phyloP scores from a whole-genome alignment of 768 basidiomycete genomes.

The Auricularia auricula-judae region DNA sequence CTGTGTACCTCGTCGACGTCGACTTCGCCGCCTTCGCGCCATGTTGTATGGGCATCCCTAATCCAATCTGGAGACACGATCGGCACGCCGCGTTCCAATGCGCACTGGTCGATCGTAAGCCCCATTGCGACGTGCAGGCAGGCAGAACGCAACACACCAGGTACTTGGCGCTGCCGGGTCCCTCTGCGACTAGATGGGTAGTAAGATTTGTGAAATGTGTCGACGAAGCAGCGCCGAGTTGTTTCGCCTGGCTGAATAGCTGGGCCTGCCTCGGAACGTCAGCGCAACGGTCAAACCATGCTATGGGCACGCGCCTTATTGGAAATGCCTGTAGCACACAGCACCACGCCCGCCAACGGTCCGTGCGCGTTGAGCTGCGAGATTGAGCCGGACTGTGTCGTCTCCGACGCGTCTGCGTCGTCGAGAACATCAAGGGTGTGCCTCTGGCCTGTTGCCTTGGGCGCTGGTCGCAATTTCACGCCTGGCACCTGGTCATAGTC shows the following conservation, averaged over 20 bases:
- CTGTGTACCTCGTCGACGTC: conserved; percentile 44
- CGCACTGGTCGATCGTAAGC: conserved; percentile 43
- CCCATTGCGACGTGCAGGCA: not conserved
- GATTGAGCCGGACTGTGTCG: conserved; percentile 24
- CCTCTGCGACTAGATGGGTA: conserved; percentile 79
- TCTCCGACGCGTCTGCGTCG: not conserved
- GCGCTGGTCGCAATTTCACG: conserved; percentile 67
- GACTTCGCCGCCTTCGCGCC: conserved; percentile 75
- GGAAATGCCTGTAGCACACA: conserved; percentile 68
- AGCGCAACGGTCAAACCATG: not conserved
- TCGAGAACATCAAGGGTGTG: not conserved
- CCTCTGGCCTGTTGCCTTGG: conserved; percentile 19
- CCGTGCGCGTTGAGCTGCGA: conserved; percentile 12
- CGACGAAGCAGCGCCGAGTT: conserved; percentile 65
- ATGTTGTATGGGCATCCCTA: conserved; percentile 52
- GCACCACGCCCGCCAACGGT: conserved; percentile 50
- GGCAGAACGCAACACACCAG: conserved; percentile 30
- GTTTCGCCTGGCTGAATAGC: conserved; percentile 63
- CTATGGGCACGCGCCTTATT: conserved; percentile 51
- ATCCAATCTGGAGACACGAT: conserved; percentile 77
- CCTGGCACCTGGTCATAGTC: conserved; percentile 51
- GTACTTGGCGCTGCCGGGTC: conserved; percentile 81
- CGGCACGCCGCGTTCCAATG: conserved; percentile 67
- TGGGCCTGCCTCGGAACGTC: conserved; percentile 35
- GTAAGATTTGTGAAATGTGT: conserved; percentile 72